These are phyloP conservation scores for Penicillium cinerascens DNA, from an alignment of 495 filamentous ascomycete species.

Conservation along the genomic window DNA sequence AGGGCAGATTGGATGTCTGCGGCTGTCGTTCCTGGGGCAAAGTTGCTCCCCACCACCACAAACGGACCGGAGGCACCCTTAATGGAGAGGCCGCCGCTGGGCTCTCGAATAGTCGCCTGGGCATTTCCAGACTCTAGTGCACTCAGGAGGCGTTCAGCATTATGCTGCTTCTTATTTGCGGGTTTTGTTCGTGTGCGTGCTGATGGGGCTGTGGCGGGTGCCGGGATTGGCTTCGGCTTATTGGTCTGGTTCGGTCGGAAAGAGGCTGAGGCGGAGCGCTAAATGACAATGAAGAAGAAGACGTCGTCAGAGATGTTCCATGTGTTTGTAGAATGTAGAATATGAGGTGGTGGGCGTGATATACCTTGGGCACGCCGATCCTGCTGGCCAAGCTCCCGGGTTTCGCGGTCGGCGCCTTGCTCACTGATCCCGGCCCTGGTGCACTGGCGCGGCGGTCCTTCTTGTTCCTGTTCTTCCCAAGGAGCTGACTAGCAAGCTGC, in stretches of 20 bases:
- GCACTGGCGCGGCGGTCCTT: constrained; percentile 52
- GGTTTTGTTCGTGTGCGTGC: constrained; percentile 25
- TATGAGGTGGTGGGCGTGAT: neutral
- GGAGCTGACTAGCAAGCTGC: constrained; percentile 66
- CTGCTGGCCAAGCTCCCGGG: constrained; percentile 64
- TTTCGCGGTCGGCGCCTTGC: constrained; percentile 46
- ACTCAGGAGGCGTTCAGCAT: constrained; percentile 36
- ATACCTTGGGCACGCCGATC: constrained; percentile 71
- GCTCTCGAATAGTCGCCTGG: constrained; percentile 27
- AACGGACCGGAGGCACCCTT: constrained; percentile 71
- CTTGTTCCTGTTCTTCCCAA: constrained; percentile 49
- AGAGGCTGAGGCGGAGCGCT: constrained; percentile 44
- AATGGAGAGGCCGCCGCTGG: constrained; percentile 62
- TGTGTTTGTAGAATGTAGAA: neutral
- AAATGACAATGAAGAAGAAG: constrained; percentile 1
- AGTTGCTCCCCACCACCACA: constrained; percentile 82
- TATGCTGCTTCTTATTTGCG: constrained; percentile 33
- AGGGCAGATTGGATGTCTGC: constrained; percentile 91
- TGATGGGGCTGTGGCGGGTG: constrained; percentile 16
- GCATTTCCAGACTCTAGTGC: constrained; percentile 28
- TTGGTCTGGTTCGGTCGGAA: constrained; percentile 32
- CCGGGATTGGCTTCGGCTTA: constrained; percentile 12
- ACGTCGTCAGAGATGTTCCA: constrained; percentile 1
- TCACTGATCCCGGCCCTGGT: constrained; percentile 41
- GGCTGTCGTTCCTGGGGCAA: constrained; percentile 87